phyloP scores from a whole-genome alignment of 768 basidiomycete genomes.

The Suillus alpinus region DNA sequence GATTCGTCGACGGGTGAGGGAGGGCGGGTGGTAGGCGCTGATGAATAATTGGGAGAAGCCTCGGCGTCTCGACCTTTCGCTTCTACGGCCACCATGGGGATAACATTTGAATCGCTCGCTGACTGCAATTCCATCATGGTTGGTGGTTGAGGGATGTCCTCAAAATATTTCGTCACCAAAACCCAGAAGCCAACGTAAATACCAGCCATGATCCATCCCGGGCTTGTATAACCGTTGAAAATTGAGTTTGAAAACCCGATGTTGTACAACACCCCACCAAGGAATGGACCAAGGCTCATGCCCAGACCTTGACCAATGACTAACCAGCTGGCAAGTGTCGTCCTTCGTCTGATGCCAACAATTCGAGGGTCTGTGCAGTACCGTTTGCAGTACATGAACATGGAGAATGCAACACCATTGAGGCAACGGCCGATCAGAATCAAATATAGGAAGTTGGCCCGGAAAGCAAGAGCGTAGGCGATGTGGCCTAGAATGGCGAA shows the following conservation, averaged over 20 bases:
- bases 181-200: conserved; percentile 55
- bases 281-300: conserved; percentile 61
- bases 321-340: conserved; percentile 61
- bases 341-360: conserved; percentile 61
- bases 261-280: conserved; percentile 61
- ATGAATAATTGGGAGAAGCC: background rate
- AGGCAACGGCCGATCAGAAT: conserved; percentile 72
- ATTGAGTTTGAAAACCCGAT: conserved; percentile 52
- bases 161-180: conserved; percentile 32
- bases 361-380: conserved; percentile 68
- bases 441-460: conserved; percentile 57
- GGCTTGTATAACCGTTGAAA: conserved; percentile 69
- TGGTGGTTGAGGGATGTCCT: conserved; percentile 35
- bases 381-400: conserved; percentile 67
- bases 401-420: conserved; percentile 56
- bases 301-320: conserved; percentile 64
- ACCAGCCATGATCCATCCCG: conserved; percentile 62
- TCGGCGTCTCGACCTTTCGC: background rate
- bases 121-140: conserved; percentile 11
- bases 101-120: background rate
- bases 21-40: background rate
- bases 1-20: conserved; percentile 7
- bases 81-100: background rate
- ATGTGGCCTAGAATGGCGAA: conserved; percentile 54
- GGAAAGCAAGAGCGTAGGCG: conserved; percentile 61